A percentile compares a stretch with the other conserved stretches of the same genome.
Conservation (phyloP, 441 rosid genomes). For the Capsella rubella region DNA sequence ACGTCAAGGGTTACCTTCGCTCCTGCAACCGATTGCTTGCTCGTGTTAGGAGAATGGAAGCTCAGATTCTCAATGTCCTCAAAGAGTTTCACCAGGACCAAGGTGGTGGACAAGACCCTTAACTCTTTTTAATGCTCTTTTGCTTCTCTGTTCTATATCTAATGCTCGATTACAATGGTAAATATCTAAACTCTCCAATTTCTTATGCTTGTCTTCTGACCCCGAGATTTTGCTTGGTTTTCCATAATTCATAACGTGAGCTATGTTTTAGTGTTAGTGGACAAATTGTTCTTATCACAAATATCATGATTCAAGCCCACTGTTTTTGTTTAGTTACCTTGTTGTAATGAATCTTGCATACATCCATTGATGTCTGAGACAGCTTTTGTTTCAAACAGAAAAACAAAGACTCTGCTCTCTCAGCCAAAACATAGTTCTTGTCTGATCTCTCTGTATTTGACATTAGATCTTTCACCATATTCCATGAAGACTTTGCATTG, state of each 20-base stretch:
- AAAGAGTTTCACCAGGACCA: constrained; percentile 32
- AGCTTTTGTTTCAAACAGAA: constrained; percentile 63
- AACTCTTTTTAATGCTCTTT: too few species aligned
- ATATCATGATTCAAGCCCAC: background rate
- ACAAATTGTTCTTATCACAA: background rate
- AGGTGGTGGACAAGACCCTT: background rate
- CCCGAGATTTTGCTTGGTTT: background rate
- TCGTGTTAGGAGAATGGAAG: constrained; percentile 48
- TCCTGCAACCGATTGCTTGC: constrained; percentile 48
- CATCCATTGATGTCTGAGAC: constrained; percentile 64
- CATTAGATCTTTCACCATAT: constrained; percentile 55
- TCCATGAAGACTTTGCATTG: constrained; percentile 63
- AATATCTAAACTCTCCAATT: too few species aligned
- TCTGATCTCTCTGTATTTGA: constrained; percentile 53
- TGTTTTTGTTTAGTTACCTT: constrained; percentile 34
- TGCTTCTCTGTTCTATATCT: too few species aligned
- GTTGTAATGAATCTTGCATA: constrained; percentile 47
- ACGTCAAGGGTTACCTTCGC: constrained; percentile 41
- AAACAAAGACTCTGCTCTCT: constrained; percentile 59
- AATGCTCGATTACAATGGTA: too few species aligned
- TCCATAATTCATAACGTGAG: background rate
- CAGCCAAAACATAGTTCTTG: constrained; percentile 58
- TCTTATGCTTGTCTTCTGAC: background rate
- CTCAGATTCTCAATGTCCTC: constrained; percentile 42
- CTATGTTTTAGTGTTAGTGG: too few species aligned